phyloP scores from a whole-genome alignment of 805 yeast species.

The Metschnikowia gelsemii region DNA sequence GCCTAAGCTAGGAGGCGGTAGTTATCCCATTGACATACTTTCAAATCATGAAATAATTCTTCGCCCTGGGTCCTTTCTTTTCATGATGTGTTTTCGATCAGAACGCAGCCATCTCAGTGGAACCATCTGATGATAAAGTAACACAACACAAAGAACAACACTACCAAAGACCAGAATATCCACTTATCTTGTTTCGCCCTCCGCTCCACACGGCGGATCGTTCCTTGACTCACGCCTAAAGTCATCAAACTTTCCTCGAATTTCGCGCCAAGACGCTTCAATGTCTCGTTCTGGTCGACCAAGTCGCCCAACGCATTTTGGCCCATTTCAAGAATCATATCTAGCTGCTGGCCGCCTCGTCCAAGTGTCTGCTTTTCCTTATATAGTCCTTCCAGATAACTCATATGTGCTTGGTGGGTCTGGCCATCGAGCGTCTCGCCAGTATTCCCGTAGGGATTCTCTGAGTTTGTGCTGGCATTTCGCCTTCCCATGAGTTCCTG shows the following conservation, averaged over 20 bases:
- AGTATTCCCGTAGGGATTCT: conserved; percentile 49
- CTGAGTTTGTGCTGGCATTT: conserved; percentile 36
- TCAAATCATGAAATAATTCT: too few relatives aligned
- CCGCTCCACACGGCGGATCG: conserved; percentile 75
- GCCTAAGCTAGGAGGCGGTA: too few relatives aligned
- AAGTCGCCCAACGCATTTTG: conserved; percentile 80
- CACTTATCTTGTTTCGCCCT: conserved; percentile 85
- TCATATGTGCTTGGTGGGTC: conserved; percentile 26
- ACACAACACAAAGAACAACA: conserved; percentile 61
- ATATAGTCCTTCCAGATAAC: conserved; percentile 60
- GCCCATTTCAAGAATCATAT: conserved; percentile 89
- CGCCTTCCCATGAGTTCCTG: conserved; percentile 59
- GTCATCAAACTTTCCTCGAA: conserved; percentile 72
- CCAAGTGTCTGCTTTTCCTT: conserved; percentile 65
- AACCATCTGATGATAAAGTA: conserved; percentile 66
- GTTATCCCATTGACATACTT: too few relatives aligned
- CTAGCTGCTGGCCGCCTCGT: conserved; percentile 78
- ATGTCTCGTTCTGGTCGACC: conserved; percentile 76
- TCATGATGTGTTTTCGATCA: not conserved
- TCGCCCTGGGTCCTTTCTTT: too few relatives aligned
- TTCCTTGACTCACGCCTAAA: conserved; percentile 81
- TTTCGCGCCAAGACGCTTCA: conserved; percentile 59
- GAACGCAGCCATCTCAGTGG: conserved; percentile 35
- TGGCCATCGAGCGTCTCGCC: conserved; percentile 9
- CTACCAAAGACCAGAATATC: conserved; percentile 75